Base-by-base conservation (phyloP, 306 rosid species). In the Carpinus viminea region DNA sequence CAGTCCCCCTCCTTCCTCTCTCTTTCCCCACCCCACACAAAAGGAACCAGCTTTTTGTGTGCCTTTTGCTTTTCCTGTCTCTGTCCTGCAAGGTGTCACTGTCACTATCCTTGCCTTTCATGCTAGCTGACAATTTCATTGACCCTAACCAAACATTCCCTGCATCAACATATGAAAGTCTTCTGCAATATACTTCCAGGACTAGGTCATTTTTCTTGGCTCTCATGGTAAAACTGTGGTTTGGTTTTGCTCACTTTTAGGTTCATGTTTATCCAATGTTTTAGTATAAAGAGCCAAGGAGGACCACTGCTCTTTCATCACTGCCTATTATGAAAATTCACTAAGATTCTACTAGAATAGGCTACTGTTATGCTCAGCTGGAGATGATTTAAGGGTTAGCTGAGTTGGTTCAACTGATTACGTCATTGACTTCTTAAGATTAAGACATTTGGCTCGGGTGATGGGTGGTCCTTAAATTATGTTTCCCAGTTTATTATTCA, bases 41-140 rank as follows among this genome's bases (percentile, higher is more conserved):
- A 52, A 53, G 41, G 56, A 26, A 12, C 18, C 60, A 26, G 20
- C 46, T 50, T 13, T 41, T 78, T 46, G 24, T 73, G 53, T 52
- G 47, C 38, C 75, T 64, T 56, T 8, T 55, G 53, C 81, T 72
- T 83, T 74, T 68, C 17, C 45, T 57, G 77, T 45, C 70, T 66
- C 50, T 66, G 68, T 38, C 84, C 79, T 77, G 68, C 77, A 80
- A 76, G 56, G 72, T 41, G 41, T 61, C 69, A 68, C 59, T 50
- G 75, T 68, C 74, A 69, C 71, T 54, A 68, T 34, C 34, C 73
- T 68, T 68, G 46, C 72, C 66, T 79, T 59, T 76, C 76, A 41
- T 26, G 74, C 61, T 26, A 21, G 47, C 21, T 56, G 83, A 45
- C 71, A 68, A 24, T 24, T 68, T 46, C 1, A 68, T 55, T 57